Percentiles rank a stretch among this genome's conserved stretches.
Evolutionary conservation across 805 yeast genomes (phyloP).

Genomic region (Teunomyces stri): DNA sequence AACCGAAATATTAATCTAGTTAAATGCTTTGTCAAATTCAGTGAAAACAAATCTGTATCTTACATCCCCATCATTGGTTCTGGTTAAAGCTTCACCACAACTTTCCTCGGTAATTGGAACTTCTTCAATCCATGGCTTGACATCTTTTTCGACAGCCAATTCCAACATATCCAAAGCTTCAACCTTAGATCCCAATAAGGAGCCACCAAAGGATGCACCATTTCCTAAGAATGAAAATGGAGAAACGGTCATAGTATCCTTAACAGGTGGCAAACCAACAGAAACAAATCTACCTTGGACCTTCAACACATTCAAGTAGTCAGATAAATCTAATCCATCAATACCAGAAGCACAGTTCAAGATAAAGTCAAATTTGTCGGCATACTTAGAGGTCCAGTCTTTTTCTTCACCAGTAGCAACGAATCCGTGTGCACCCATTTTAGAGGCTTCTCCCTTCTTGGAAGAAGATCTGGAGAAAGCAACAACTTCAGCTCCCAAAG

Average conservation of each 20-base stretch:
- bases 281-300: constrained; percentile 59
- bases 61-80: constrained; percentile 54
- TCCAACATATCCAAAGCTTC: constrained; percentile 68
- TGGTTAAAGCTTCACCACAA: constrained; percentile 53
- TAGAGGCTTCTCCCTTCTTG: constrained; percentile 47
- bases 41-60: constrained; percentile 63
- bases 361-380: constrained; percentile 47
- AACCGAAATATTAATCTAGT: neutral
- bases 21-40: constrained; percentile 51
- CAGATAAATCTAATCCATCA: constrained; percentile 46
- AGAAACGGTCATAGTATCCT: constrained; percentile 42
- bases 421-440: constrained; percentile 53
- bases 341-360: constrained; percentile 54
- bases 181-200: constrained; percentile 57
- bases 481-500: constrained; percentile 58
- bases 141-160: constrained; percentile 56
- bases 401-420: constrained; percentile 52
- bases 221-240: constrained; percentile 51
- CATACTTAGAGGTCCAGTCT: constrained; percentile 37
- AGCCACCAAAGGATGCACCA: constrained; percentile 55
- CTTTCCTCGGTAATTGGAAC: constrained; percentile 53
- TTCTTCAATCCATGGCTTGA: constrained; percentile 63
- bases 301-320: constrained; percentile 49
- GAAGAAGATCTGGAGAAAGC: constrained; percentile 52
- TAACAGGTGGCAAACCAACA: constrained; percentile 61